Base-by-base conservation (phyloP, 1,284 basidiomycete genomes). In the Irpex sp. region DNA sequence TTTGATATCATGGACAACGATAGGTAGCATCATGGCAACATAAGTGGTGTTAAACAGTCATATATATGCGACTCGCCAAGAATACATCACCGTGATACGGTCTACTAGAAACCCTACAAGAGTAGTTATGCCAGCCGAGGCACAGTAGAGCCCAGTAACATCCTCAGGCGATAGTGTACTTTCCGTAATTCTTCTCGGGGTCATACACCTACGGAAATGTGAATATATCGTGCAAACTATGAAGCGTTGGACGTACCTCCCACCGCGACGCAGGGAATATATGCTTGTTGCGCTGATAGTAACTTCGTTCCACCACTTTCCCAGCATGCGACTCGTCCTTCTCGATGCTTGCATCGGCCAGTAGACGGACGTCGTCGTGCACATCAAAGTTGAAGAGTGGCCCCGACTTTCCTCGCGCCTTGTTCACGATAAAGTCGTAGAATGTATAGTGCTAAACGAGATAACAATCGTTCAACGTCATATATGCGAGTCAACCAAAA, bases 311-410 rank as follows among this genome's bases (percentile, higher is more conserved):
- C 8, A 99, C 97, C 2, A 99, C 97, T 74, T 99, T 99, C 1
- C 97, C 97, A 0, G 97, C 97, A 73, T 99, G 97, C 6, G 94
- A 96, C 78, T 99, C 97, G 73, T 99, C 96, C 78, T 98, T 99
- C 77, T 99, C 97, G 65, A 92, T 87, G 0, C 94, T 94, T 0
- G 97, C 97, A 73, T 99, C 97, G 15, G 93, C 89, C n/a, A 98
- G 81, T 66, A 99, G 76, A 4, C 97, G 92, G 8, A 99, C 92
- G 74, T 99, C 97, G 73, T 99, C 97, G 76, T 99, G 97, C 5
- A 98, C 97, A 75, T 99, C 97, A 75, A 99, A 99, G 77, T 94
- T 97, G 82, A 99, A 99, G 60, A 99, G 78, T 1, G 97, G 97
- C 0, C 97, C 97, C 0, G 96, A 98, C 77, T 99, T 99, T 19